A percentile compares a stretch with the other conserved stretches of the same genome.
These are phyloP conservation scores for Colletotrichum sublineola DNA, from an alignment of 2,329 filamentous ascomycete genomes.

Conservation along the genomic window DNA sequence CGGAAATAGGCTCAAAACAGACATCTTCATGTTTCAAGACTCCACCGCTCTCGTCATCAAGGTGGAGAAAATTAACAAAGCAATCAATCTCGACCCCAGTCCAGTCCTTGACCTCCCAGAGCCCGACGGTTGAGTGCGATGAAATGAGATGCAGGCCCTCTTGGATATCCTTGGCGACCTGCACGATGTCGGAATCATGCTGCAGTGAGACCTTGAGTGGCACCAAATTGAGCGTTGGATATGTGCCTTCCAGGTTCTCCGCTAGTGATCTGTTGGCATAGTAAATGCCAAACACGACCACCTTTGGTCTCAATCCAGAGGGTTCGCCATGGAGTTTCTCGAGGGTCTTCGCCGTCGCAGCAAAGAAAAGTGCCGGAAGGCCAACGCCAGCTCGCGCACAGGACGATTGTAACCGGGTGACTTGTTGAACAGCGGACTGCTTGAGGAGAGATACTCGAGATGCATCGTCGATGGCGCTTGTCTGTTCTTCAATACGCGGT, in stretches of 20 bases:
- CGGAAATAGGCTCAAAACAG: slow-evolving; percentile 3
- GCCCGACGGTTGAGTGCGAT: slow-evolving; percentile 65
- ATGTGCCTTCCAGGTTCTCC: slow-evolving; percentile 61
- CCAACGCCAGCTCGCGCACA: slow-evolving; percentile 66
- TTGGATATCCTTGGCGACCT: slow-evolving; percentile 74
- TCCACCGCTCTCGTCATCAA: slow-evolving; percentile 45
- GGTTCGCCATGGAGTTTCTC: slow-evolving; percentile 1
- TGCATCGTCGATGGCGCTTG: slow-evolving; percentile 46
- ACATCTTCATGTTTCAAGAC: background rate
- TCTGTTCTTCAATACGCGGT: slow-evolving; percentile 29
- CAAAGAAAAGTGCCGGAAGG: slow-evolving; percentile 82
- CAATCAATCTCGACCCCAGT: slow-evolving; percentile 77
- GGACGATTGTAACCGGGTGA: slow-evolving; percentile 54
- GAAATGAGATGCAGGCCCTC: slow-evolving; percentile 74
- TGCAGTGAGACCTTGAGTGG: slow-evolving; percentile 71
- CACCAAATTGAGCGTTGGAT: slow-evolving; percentile 84
- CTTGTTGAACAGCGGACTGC: slow-evolving; percentile 59
- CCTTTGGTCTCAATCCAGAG: slow-evolving; percentile 42
- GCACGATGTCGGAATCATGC: slow-evolving; percentile 53
- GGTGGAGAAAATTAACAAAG: slow-evolving; percentile 85
- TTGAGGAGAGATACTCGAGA: slow-evolving; percentile 55
- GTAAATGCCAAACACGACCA: slow-evolving; percentile 82
- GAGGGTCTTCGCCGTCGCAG: slow-evolving; percentile 69
- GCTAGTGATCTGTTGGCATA: slow-evolving; percentile 79
- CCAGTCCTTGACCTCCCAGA: slow-evolving; percentile 82